Evolutionary conservation across 2,329 filamentous ascomycete species (phyloP).

Genomic region (Aspergillus intermedius): DNA sequence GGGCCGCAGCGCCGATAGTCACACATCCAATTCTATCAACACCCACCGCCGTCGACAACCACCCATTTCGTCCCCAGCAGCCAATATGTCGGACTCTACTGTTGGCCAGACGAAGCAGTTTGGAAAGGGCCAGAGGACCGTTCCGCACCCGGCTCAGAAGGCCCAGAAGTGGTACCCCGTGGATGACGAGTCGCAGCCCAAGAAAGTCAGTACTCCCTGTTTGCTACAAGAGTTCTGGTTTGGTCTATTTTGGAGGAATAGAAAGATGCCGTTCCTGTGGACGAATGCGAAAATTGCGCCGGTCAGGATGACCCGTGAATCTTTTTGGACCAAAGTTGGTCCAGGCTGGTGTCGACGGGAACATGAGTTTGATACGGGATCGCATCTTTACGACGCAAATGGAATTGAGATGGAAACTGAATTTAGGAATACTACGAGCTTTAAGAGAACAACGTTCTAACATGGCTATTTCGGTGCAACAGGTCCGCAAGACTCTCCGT

Average conservation of each 20-base stretch:
- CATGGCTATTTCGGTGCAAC: conserved; percentile 25
- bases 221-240: conserved; percentile 12
- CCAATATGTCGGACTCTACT: conserved; percentile 50
- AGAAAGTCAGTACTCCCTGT: conserved; percentile 72
- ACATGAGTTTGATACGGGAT: conserved; percentile 16
- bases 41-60: conserved; percentile 39
- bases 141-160: conserved; percentile 82
- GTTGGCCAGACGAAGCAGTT: conserved; percentile 78
- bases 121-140: conserved; percentile 89
- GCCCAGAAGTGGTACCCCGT: conserved; percentile 99
- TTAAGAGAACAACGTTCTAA: conserved; percentile 10
- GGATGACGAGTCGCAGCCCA: conserved; percentile 79
- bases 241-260: conserved; percentile 5
- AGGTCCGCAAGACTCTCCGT: conserved; percentile 93
- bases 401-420: conserved; percentile 1
- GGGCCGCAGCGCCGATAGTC: conserved; percentile 31
- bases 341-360: conserved; percentile 15
- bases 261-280: conserved; percentile 20
- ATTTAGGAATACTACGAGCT: conserved; percentile 1
- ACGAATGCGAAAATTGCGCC: conserved; percentile 26
- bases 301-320: conserved; percentile 11
- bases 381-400: conserved; percentile 9
- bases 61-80: conserved; percentile 37
- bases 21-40: conserved; percentile 34
- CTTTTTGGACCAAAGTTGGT: conserved; percentile 7